These are phyloP conservation scores for Beauveria varroae DNA, from an alignment of 2,329 filamentous ascomycete genomes.

Conservation along the genomic window DNA sequence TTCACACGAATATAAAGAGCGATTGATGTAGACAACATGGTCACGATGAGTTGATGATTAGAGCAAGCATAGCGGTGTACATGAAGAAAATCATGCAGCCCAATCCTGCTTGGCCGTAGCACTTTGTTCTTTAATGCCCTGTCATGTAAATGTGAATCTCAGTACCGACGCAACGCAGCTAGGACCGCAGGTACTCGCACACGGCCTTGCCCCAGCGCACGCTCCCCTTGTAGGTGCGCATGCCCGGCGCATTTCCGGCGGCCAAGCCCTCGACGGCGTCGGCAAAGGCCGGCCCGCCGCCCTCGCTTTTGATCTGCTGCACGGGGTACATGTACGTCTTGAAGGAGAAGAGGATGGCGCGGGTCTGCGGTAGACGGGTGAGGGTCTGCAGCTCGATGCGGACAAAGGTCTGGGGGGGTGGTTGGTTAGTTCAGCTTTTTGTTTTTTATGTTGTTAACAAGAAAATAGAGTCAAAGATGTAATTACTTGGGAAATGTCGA, in stretches of 20 bases:
- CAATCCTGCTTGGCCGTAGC: too few relatives aligned
- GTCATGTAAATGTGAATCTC: not conserved
- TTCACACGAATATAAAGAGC: not conserved
- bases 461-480: not conserved
- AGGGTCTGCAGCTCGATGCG: constrained; percentile 46
- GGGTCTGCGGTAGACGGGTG: constrained; percentile 38
- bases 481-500: constrained; percentile 31
- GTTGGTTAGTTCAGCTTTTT: too few relatives aligned
- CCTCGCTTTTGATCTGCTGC: constrained; percentile 40
- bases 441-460: too few relatives aligned
- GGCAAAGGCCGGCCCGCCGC: constrained; percentile 37
- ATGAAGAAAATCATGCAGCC: not conserved
- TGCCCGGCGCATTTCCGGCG: constrained; percentile 43
- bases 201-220: constrained; percentile 40
- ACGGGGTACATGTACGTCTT: constrained; percentile 48
- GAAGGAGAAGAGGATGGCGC: constrained; percentile 45
- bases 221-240: constrained; percentile 46
- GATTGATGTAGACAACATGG: not conserved
- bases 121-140: too few relatives aligned
- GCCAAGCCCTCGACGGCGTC: constrained; percentile 46
- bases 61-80: not conserved
- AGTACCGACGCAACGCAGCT: not conserved
- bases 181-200: constrained; percentile 35
- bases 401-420: constrained; percentile 21
- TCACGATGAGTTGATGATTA: not conserved